These are phyloP conservation scores for Periconia sp. DNA, from an alignment of 2,329 filamentous ascomycete species.

Conservation along the genomic window DNA sequence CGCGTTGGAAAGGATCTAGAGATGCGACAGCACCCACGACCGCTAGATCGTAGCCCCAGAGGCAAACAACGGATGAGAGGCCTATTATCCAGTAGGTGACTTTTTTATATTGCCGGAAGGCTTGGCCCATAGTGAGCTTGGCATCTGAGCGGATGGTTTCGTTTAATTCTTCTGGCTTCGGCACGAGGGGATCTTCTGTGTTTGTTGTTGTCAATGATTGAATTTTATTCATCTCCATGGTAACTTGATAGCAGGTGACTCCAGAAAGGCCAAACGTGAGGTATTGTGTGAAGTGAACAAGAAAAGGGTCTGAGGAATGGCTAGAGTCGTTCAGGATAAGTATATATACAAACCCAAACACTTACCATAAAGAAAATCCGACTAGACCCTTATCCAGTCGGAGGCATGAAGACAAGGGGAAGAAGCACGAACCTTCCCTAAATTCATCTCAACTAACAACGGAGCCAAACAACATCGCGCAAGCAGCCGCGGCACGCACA, in stretches of 20 bases:
- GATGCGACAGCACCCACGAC: slow-evolving; percentile 62
- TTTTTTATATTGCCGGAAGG: slow-evolving; percentile 8
- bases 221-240: neutral
- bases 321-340: too few species aligned
- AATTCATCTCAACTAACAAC: too few species aligned
- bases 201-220: neutral
- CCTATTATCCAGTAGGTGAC: slow-evolving; percentile 7
- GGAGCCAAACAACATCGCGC: too few species aligned
- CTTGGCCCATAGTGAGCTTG: slow-evolving; percentile 4
- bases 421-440: too few species aligned
- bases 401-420: too few species aligned
- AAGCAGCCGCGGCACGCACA: neutral
- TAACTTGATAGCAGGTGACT: neutral
- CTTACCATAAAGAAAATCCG: too few species aligned
- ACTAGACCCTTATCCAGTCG: too few species aligned
- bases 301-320: neutral
- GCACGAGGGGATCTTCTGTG: neutral
- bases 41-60: slow-evolving; percentile 14
- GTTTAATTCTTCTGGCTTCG: neutral
- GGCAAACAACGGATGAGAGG: slow-evolving; percentile 11
- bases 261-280: neutral
- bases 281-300: neutral
- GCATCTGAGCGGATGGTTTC: neutral
- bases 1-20: slow-evolving; percentile 55
- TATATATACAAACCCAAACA: too few species aligned